phyloP scores from a whole-genome alignment of 495 filamentous ascomycete species.

The Lophium mytilinum region DNA sequence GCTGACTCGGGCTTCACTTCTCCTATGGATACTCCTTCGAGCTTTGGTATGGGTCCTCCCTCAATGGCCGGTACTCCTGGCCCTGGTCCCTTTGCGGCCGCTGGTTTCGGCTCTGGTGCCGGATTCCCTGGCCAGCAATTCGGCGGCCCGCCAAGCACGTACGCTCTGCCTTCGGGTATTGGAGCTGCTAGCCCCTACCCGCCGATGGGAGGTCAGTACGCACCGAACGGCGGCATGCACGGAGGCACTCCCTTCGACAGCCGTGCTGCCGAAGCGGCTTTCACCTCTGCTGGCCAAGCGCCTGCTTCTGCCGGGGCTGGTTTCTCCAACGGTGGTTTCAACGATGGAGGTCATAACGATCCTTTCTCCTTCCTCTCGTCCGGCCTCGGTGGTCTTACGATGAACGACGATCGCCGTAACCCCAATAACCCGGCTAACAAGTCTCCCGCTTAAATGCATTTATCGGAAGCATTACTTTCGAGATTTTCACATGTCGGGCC shows the following conservation, averaged over 20 bases:
- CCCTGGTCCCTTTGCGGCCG: constrained; percentile 67
- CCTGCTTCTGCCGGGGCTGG: constrained; percentile 44
- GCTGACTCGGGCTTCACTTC: constrained; percentile 89
- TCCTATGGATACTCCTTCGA: constrained; percentile 76
- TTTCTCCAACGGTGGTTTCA: constrained; percentile 47
- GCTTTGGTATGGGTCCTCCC: constrained; percentile 57
- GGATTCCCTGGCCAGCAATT: constrained; percentile 81
- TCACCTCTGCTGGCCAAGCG: constrained; percentile 74
- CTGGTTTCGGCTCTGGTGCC: constrained; percentile 61
- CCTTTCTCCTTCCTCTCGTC: constrained; percentile 71
- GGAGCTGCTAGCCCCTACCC: constrained; percentile 76
- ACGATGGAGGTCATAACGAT: constrained; percentile 42
- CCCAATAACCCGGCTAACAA: constrained; percentile 60
- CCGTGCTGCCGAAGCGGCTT: constrained; percentile 77
- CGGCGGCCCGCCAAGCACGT: constrained; percentile 80
- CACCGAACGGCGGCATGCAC: constrained; percentile 27
- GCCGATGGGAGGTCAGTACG: constrained; percentile 68
- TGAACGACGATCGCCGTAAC: constrained; percentile 63
- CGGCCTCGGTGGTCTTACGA: constrained; percentile 70
- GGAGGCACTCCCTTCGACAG: constrained; percentile 76
- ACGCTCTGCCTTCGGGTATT: constrained; percentile 82
- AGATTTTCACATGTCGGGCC: background rate
- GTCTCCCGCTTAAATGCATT: constrained; percentile 48
- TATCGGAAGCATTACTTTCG: no score
- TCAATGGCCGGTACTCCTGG: constrained; percentile 82